Percentiles rank a stretch among this genome's conserved stretches.
Evolutionary conservation across 2,329 filamentous ascomycete species (phyloP).

Genomic region (Corynespora cassiicola): DNA sequence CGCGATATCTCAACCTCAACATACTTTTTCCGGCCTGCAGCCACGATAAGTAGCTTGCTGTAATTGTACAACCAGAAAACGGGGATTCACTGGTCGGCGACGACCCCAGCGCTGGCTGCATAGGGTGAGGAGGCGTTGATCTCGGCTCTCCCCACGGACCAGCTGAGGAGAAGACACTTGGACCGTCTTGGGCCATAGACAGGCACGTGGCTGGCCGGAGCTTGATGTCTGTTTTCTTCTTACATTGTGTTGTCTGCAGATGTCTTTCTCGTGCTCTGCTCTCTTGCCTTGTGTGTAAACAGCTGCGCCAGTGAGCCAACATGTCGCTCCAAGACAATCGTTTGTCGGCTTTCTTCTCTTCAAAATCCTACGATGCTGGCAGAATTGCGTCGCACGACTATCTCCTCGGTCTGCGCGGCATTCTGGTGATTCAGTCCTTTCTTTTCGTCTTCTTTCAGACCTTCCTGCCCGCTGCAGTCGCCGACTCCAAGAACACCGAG

Average conservation of each 20-base stretch:
- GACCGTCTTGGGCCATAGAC: too few relatives aligned
- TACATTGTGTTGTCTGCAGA: neutral
- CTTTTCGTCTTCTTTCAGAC: conserved; percentile 54
- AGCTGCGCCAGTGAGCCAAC: too few relatives aligned
- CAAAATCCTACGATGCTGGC: conserved; percentile 7
- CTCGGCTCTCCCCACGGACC: conserved; percentile 26
- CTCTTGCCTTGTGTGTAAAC: neutral
- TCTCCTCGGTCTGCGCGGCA: conserved; percentile 52
- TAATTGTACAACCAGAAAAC: too few relatives aligned
- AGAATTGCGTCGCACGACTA: conserved; percentile 37
- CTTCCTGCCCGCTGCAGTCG: conserved; percentile 52
- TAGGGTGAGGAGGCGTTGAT: conserved; percentile 23
- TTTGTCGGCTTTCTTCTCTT: conserved; percentile 19
- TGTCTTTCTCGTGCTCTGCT: neutral
- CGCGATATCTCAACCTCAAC: conserved; percentile 6
- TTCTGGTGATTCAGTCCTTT: conserved; percentile 52
- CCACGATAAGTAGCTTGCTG: neutral
- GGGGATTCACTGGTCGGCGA: too few relatives aligned
- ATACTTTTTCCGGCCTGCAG: neutral
- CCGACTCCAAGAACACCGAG: conserved; percentile 40
- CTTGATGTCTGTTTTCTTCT: too few relatives aligned
- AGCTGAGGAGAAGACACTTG: neutral
- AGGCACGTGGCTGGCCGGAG: too few relatives aligned
- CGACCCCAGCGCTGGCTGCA: too few relatives aligned
- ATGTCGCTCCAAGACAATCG: too few relatives aligned